Percentiles rank a stretch among this genome's conserved stretches.
These are phyloP conservation scores for Morella rubra DNA, from an alignment of 306 rosid species.

Conservation along the genomic window DNA sequence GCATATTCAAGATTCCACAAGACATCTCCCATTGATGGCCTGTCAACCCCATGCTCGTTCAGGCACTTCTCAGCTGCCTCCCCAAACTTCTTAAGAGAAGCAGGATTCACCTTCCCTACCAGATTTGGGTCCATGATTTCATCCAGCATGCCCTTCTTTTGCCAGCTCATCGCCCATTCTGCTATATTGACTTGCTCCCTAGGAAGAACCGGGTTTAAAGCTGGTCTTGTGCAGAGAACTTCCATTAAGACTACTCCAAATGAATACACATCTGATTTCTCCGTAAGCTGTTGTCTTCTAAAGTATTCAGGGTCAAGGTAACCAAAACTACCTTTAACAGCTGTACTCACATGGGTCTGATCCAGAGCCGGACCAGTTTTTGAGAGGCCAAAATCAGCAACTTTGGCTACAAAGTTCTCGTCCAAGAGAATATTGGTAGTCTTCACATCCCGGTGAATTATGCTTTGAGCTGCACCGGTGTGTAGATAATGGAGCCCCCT, in stretches of 20 bases:
- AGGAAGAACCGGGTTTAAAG: conserved; percentile 93
- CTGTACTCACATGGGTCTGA: conserved; percentile 97
- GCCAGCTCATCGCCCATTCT: conserved; percentile 98
- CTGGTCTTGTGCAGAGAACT: conserved; percentile 96
- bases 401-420: conserved; percentile 89
- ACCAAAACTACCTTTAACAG: conserved; percentile 97
- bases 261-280: conserved; percentile 96
- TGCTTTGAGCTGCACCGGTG: conserved; percentile 90
- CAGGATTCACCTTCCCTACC: conserved; percentile 75
- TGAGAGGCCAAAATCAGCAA: conserved; percentile 96
- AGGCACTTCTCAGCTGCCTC: conserved; percentile 97
- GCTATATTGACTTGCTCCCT: conserved; percentile 96
- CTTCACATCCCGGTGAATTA: conserved; percentile 95
- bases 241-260: conserved; percentile 97
- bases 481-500: conserved; percentile 97
- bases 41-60: conserved; percentile 85
- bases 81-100: conserved; percentile 91
- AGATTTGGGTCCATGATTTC: conserved; percentile 90
- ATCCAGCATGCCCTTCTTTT: conserved; percentile 94
- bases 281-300: conserved; percentile 94
- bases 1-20: conserved; percentile 95
- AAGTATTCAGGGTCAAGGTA: conserved; percentile 98
- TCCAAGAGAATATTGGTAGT: conserved; percentile 96
- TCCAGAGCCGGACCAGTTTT: conserved; percentile 95
- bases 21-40: conserved; percentile 99